Base-by-base conservation (phyloP, 495 filamentous ascomycete genomes). In the Aspergillus olivimuriae region DNA sequence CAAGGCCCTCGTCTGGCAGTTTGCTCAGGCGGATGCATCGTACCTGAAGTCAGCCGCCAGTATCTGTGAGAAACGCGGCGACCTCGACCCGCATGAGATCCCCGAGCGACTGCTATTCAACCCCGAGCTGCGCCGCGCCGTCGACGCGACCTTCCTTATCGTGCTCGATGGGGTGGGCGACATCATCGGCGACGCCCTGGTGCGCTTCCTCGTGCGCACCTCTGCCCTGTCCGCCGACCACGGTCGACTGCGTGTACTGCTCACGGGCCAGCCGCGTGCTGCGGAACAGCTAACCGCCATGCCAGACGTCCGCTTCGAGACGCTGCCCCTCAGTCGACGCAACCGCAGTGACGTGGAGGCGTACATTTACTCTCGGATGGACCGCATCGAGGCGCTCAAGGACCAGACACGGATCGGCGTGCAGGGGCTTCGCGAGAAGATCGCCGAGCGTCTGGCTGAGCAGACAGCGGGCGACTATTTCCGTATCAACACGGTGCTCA, bases 381-480 rank as follows among this genome's bases (percentile, higher is more conserved):
- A 46, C 37, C 17, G 5, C 39, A 51, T 53, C 41, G 55, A 43
- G 17, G 49, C 53, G 10, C 44, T 56, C 35, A 47, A 38, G 17
- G 47, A 56, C 19, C 41, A 35, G 4, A 21, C 15, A 11, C 47
- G 50, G 5, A 26, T 49, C 5, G 60, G 58, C 0, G 60, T 68
- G 30, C 39, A 53, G 1, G 62, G 58, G 7, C 56, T 63, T 47
- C 46, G 62, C 20, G 24, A 56, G 4, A 60, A 51, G 28, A 66
- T 68, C 17, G 35, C 54, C 8, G 44, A 55, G 4, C 58, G 47
- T 4, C 50, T 68, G 10, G 52, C 53, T 24, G 52, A 55, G 14
- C 58, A 64, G 41, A 63, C 60, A 18, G 46, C 34, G 10, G 60
- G 64, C 30, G 64, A 65, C 34, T 68, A 61, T 34, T 68, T 66